phyloP scores from a whole-genome alignment of 2,329 filamentous ascomycete species.

The Tolypocladium cylindrosporum region DNA sequence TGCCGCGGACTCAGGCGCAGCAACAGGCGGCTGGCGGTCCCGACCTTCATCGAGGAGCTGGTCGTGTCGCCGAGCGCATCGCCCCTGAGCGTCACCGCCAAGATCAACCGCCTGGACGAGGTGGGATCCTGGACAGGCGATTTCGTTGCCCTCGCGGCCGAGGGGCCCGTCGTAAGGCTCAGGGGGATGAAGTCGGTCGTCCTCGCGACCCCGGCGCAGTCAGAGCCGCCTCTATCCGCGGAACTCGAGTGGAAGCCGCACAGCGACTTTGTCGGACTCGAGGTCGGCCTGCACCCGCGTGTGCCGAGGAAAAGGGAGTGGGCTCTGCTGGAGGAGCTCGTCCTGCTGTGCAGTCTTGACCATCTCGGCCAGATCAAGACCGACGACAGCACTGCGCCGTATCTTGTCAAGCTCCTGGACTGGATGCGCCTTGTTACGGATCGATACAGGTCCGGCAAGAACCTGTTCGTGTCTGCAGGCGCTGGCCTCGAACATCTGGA shows the following conservation, averaged over 20 bases:
- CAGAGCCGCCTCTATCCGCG: slow-evolving; percentile 14
- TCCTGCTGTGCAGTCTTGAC: slow-evolving; percentile 9
- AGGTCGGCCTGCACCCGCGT: slow-evolving; percentile 11
- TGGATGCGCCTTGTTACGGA: slow-evolving; percentile 1
- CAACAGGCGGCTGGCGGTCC: slow-evolving; percentile 5
- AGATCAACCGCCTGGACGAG: background rate
- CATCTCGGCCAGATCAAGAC: slow-evolving; percentile 1
- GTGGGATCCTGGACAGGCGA: background rate
- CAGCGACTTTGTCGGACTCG: slow-evolving; percentile 17
- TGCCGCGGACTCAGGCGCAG: slow-evolving; percentile 11
- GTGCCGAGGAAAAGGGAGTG: slow-evolving; percentile 3
- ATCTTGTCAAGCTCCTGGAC: slow-evolving; percentile 8
- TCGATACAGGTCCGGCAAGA: background rate
- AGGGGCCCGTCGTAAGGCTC: background rate
- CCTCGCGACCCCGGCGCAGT: slow-evolving; percentile 4
- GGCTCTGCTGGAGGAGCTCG: slow-evolving; percentile 16
- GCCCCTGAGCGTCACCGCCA: background rate
- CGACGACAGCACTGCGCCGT: background rate
- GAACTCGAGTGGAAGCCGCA: slow-evolving; percentile 19
- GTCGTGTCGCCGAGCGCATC: background rate
- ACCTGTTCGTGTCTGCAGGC: background rate
- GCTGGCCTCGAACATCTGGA: too few relatives aligned
- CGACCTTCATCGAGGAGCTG: slow-evolving; percentile 2
- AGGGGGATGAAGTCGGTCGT: slow-evolving; percentile 2
- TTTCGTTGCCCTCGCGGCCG: background rate